Percentiles rank a stretch among this genome's conserved stretches.
Conservation (phyloP, 257 asterid species). For the Salvia miltiorrhiza region DNA sequence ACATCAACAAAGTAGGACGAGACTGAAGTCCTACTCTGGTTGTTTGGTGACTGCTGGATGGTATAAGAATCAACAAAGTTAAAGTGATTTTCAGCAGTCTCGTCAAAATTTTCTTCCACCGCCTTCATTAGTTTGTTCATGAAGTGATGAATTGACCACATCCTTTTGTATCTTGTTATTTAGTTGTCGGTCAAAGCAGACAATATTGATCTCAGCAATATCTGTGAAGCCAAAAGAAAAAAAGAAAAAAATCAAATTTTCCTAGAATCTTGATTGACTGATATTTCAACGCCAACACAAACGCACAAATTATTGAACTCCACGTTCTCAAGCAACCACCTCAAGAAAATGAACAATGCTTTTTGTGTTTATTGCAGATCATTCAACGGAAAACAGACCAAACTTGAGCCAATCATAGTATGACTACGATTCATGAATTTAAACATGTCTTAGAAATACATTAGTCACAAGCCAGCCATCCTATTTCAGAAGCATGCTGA, state of each 20-base stretch:
- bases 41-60: slow-evolving; percentile 33
- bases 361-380: neutral
- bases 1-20: slow-evolving; percentile 53
- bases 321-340: slow-evolving; percentile 9
- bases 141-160: slow-evolving; percentile 74
- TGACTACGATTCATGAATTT: neutral
- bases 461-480: neutral
- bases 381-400: slow-evolving; percentile 15
- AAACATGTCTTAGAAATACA: neutral
- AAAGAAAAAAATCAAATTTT: neutral
- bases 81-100: slow-evolving; percentile 33
- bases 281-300: neutral
- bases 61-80: slow-evolving; percentile 41
- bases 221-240: slow-evolving; percentile 2
- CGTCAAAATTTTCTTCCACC: slow-evolving; percentile 53
- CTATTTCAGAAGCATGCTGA: neutral
- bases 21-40: slow-evolving; percentile 25
- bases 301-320: slow-evolving; percentile 4
- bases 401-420: slow-evolving; percentile 10
- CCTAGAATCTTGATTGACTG: slow-evolving; percentile 2
- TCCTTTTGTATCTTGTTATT: slow-evolving; percentile 36
- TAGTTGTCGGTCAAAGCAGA: slow-evolving; percentile 1
- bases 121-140: slow-evolving; percentile 67
- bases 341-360: neutral
- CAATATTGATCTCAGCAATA: slow-evolving; percentile 8